These are phyloP conservation scores for Umbellularia californica DNA, from an alignment of 164 flowering plant genomes.

Conservation along the genomic window DNA sequence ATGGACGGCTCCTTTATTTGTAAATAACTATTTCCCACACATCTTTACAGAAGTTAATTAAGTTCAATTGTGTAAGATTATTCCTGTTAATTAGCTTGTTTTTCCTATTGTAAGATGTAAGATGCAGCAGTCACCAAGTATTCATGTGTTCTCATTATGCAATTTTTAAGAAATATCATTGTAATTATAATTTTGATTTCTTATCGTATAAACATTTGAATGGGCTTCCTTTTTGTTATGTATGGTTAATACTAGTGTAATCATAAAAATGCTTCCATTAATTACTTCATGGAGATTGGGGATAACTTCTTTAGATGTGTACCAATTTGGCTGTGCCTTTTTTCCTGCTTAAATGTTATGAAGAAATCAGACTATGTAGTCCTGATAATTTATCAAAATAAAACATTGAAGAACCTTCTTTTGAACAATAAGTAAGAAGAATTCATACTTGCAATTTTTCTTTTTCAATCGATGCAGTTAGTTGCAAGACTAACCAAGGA, in stretches of 20 bases:
- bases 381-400: constrained; percentile 8
- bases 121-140: background rate
- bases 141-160: background rate
- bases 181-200: background rate
- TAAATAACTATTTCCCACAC: background rate
- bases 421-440: background rate
- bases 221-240: background rate
- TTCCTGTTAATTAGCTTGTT: background rate
- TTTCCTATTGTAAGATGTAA: background rate
- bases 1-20: no score
- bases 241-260: background rate
- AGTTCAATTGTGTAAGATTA: background rate
- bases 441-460: constrained; percentile 1
- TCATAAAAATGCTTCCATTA: background rate
- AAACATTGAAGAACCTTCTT: background rate
- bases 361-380: background rate
- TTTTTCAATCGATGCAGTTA: constrained; percentile 49
- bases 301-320: background rate
- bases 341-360: background rate
- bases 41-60: no score
- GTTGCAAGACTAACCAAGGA: constrained; percentile 79
- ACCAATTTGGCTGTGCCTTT: background rate
- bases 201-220: no score
- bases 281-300: background rate
- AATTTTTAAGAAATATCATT: no score